A percentile compares a stretch with the other conserved stretches of the same genome.
Conservation (phyloP, 805 yeast genomes). For the Starmera caribaea region DNA sequence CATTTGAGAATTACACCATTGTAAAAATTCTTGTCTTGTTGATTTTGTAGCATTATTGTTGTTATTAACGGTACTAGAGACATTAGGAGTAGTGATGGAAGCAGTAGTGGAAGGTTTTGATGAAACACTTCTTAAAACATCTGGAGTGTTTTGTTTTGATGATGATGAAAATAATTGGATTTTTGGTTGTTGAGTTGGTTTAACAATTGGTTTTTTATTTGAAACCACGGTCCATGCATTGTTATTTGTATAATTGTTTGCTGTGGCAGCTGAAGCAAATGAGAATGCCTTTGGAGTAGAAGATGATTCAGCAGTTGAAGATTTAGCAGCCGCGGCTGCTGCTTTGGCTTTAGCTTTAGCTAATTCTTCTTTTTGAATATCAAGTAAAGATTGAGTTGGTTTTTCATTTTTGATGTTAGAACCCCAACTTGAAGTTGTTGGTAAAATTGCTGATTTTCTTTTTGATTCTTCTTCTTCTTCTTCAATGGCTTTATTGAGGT, state of each 20-base stretch:
- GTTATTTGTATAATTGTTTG: slow-evolving; percentile 4
- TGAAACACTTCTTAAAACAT: slow-evolving; percentile 28
- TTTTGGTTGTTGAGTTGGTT: slow-evolving; percentile 3
- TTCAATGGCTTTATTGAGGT: slow-evolving; percentile 2
- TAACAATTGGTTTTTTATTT: slow-evolving; percentile 11
- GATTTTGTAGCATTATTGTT: slow-evolving; percentile 11
- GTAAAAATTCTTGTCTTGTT: slow-evolving; percentile 51
- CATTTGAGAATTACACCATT: slow-evolving; percentile 66
- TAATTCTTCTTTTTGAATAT: slow-evolving; percentile 52
- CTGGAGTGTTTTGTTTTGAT: slow-evolving; percentile 19
- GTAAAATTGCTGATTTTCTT: slow-evolving; percentile 16
- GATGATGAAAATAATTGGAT: slow-evolving; percentile 4
- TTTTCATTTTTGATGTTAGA: slow-evolving; percentile 13
- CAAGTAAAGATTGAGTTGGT: slow-evolving; percentile 44
- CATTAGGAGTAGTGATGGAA: slow-evolving; percentile 1
- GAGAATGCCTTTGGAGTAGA: slow-evolving; percentile 6
- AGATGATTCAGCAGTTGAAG: slow-evolving; percentile 1
- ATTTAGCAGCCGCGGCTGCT: slow-evolving; percentile 9
- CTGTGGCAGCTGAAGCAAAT: slow-evolving; percentile 15
- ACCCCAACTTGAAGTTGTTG: slow-evolving; percentile 31
- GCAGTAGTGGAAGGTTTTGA: slow-evolving; percentile 11
- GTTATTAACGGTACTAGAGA: slow-evolving; percentile 1
- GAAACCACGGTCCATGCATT: slow-evolving; percentile 30
- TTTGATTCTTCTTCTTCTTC: slow-evolving; percentile 8
- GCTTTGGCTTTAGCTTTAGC: slow-evolving; percentile 21